These are phyloP conservation scores for Sphagnum contortum DNA, from an alignment of 225 moss, liverwort and hornwort genomes.

Conservation along the genomic window DNA sequence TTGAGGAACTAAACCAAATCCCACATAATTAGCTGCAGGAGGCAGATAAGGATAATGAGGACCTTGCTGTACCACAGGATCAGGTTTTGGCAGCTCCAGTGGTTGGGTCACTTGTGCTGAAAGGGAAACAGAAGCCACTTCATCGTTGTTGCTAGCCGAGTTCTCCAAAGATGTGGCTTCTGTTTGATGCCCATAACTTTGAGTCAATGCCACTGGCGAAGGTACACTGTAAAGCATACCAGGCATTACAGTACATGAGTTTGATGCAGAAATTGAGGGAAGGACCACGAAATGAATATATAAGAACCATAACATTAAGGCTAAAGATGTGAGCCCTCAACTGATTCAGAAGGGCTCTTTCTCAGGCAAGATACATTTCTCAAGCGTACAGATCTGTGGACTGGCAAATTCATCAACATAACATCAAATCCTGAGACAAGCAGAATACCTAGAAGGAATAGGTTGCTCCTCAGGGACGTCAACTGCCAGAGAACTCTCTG, in stretches of 20 bases:
- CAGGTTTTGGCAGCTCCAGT: constrained; percentile 55
- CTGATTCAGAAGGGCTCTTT: neutral
- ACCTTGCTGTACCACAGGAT: constrained; percentile 60
- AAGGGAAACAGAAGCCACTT: constrained; percentile 32
- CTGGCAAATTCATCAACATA: constrained; percentile 22
- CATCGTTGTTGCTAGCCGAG: constrained; percentile 23
- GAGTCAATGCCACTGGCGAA: constrained; percentile 40
- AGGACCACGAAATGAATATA: neutral
- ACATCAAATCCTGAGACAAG: no score
- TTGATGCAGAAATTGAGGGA: neutral
- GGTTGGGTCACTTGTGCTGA: constrained; percentile 21
- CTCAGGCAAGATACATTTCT: no score
- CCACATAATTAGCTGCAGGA: constrained; percentile 63
- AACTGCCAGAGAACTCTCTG: constrained; percentile 25
- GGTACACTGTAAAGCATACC: constrained; percentile 8
- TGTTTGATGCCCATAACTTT: constrained; percentile 52
- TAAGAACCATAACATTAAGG: neutral
- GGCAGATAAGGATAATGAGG: constrained; percentile 64
- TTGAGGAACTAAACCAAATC: constrained; percentile 82
- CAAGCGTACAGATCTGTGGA: neutral
- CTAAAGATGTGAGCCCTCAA: neutral
- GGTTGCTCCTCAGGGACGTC: constrained; percentile 25
- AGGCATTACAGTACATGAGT: neutral
- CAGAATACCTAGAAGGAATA: constrained; percentile 18
- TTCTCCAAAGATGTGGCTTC: constrained; percentile 35